A percentile compares a stretch with the other conserved stretches of the same genome.
phyloP scores from a whole-genome alignment of 768 basidiomycete species.

The Lactarius deliciosus region DNA sequence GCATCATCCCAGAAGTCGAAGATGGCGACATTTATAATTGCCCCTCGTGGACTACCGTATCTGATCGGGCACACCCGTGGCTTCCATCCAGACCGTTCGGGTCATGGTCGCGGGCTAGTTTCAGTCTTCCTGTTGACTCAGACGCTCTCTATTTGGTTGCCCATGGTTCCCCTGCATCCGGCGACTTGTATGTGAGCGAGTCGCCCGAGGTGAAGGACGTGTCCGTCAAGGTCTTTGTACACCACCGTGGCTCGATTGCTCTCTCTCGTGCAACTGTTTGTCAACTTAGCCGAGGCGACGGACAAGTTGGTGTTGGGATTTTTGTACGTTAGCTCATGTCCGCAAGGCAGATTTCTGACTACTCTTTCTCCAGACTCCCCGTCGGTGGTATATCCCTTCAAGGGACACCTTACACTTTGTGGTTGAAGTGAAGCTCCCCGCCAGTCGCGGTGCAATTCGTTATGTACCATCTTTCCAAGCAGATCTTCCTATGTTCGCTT shows the following conservation, averaged over 20 bases:
- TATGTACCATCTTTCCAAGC: conserved; percentile 11
- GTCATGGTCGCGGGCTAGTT: conserved; percentile 31
- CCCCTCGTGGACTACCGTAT: conserved; percentile 4
- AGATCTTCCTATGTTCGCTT: conserved; percentile 17
- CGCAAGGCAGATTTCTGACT: neutral
- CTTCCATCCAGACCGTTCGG: conserved; percentile 24
- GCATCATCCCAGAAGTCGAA: neutral
- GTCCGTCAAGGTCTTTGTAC: conserved; percentile 36
- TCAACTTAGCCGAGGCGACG: conserved; percentile 33
- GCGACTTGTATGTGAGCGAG: conserved; percentile 15
- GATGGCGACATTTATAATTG: conserved; percentile 8
- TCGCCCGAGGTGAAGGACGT: conserved; percentile 28
- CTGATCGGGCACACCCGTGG: conserved; percentile 30
- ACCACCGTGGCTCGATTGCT: conserved; percentile 32
- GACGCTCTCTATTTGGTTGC: conserved; percentile 37
- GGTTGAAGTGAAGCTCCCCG: conserved; percentile 18
- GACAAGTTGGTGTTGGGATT: conserved; percentile 40
- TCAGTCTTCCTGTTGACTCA: conserved; percentile 37
- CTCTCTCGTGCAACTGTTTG: conserved; percentile 38
- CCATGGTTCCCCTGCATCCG: conserved; percentile 33
- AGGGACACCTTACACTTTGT: conserved; percentile 34
- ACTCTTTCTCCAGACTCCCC: conserved; percentile 25
- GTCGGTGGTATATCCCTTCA: conserved; percentile 9
- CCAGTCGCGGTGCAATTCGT: neutral
- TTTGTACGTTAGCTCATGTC: conserved; percentile 36